Evolutionary conservation across 441 rosid genomes (phyloP), one percentile per base, ranked within the genome.

Genomic region (Erysimum cheiri): DNA sequence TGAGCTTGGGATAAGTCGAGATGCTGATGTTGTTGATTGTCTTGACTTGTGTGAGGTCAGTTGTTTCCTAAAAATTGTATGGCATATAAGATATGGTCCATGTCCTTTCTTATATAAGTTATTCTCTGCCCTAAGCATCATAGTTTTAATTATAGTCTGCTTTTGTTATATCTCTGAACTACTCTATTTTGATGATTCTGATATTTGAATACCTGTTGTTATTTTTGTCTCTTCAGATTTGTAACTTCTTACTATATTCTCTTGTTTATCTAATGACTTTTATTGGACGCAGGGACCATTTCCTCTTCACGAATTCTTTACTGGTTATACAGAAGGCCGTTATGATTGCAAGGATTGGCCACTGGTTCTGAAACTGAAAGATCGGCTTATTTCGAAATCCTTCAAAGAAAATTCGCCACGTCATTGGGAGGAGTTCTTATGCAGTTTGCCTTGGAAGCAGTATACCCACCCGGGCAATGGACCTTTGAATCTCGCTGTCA

Each of bases 391-490:
- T 53, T 81, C 92, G 56, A 82, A 70, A 64, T 60, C 71, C 60
- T 93, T 89, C 71, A 78, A 81, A 50, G 77, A 83, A 35, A 75
- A 64, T 65, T 65, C 88, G 81, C 91, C 96, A 2, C 87, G 98
- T 3, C 96, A 91, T 69, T 78, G 74, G 71, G 80, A 66, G 22
- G 98, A 93, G 81, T 87, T 85, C 80, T 49, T 71, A n/a, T 62
- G 70, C 74, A 83, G 87, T 73, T 82, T 93, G 80, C 98, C 98
- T 28, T 86, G 84, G 64, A 91, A 89, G 73, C 87, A 81, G 71
- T 93, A 93, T 73, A 89, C 93, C 47, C 88, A 89, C 81, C 94
- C 91, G 54, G 29, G 7, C 22, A 7, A 22, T 35, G 97, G 98
- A 12, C 78, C 76, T 67, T 68, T 87, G 48, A 91, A 89, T 78